Base-by-base conservation (phyloP, 2,329 filamentous ascomycete genomes). In the Claviceps purpurea region DNA sequence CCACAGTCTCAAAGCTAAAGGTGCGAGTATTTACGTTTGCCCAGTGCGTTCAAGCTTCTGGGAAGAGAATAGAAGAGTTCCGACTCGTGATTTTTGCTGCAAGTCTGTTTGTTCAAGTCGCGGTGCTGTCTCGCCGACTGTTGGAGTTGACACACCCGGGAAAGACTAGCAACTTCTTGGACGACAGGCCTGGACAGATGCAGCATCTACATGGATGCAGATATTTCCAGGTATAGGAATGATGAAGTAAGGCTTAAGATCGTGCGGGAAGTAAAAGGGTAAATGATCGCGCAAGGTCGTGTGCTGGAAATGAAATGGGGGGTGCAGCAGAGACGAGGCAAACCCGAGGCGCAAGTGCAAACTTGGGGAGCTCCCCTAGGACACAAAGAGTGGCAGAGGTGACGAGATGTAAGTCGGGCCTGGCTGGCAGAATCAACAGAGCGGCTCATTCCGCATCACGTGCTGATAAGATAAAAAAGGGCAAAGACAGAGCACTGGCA, bases 121-220 rank as follows among this genome's bases (percentile, higher is more conserved):
- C 50, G 43, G 16, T 10, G 34, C 42, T 41, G 41, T 30, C 40
- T 38, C 37, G 50, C 20, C 38, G 18, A 47, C 14, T 24, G 55
- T 44, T 50, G 47, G 47, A 47, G 49, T 47, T 11, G n/a, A 20
- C 26, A 11, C 24, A 11, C 5, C 2, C 13, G 49, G 46, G 50
- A 59, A 56, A 40, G 49, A 67, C 66, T 64, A 63, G 68, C 66
- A 66, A 61, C 64, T 63, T 58, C 58, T 60, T 34, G 30, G 30
- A 34, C 52, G 62, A 61, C 61, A 62, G 59, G 61, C 59, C 62
- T 61, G 57, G 58, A 56, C 60, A 60, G 55, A 55, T 56, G 56
- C 52, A 55, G 58, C 49, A 63, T 65, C 64, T 67, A 68, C 66
- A 68, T 68, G 64, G 63, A 66, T 61, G 59, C 62, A 57, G 48